Evolutionary conservation across 371 early-diverging fungal species (phyloP), one percentile per base, ranked within the genome.

Genomic region (Mucor saturninus): DNA sequence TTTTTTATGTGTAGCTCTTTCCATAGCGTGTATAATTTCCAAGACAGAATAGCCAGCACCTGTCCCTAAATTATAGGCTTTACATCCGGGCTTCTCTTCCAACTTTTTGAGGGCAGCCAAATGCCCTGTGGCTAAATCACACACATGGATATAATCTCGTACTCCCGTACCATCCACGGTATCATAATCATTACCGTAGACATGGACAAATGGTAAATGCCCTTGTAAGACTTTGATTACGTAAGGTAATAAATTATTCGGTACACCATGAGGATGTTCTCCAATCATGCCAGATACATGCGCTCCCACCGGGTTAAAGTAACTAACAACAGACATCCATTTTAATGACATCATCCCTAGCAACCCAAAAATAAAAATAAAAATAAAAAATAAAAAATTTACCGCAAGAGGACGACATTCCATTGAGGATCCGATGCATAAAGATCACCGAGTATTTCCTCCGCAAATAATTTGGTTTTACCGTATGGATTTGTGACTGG

Each of bases 261-360:
- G 96, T 29, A 88, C 80, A 53, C 91, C 92, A 61, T 80, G 81
- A 5, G 95, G 93, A 68, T 92, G 87, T 66, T 97, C 97, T 45
- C 97, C 97, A 62, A 97, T 91, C 59, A 83, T 56, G 37, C 96
- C 96, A 13, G 90, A 88, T 29, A 80, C 74, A 75, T 96, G 96
- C 0, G 97, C 96, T 15, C 94, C 92, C 5, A 91, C 89, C 21
- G 97, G 96, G 73, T 97, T 97, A 65, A 97, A 97, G 78, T 93
- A 97, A 45, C 88, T 75, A 43, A 43, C 21, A 21, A 21, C 21
- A 21, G 0, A 21, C 21, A 21, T 21, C 21, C 21, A 21, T 21
- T 0, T 21, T 21, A 21, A 21, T 21, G 21, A 21, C 21, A 21
- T 21, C 21, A 21, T 21, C 21, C 21, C 21, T 21, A 21, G 21